Base-by-base conservation (phyloP, 2,329 filamentous ascomycete species). In the Venturia oleaginea region DNA sequence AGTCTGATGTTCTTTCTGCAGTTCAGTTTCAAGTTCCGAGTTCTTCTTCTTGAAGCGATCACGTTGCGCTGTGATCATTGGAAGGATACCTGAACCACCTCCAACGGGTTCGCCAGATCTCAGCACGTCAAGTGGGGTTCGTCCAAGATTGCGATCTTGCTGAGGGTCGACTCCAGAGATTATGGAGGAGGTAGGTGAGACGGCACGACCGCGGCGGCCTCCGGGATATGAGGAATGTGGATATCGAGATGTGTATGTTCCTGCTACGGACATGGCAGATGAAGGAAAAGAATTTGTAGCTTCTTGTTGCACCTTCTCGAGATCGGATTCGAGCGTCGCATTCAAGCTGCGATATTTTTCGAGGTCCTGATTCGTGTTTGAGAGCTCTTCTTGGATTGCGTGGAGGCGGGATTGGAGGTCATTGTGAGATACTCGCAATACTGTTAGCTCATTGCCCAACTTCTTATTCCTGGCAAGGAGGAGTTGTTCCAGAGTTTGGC, bases 21-120 rank as follows among this genome's bases (percentile, higher is more conserved):
- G 81, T 72, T 97, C 93, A 66, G 89, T 85, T 77, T 97, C 94
- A 27, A 99, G 84, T 74, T 99, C 90, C 0, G 86, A 80, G 68
- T 96, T 97, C 72, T 92, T 91, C 80, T 96, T 91, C 81, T 97
- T 97, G 84, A 97, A 99, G 62, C 94, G 91, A 77, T 99, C 94
- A 67, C 94, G 88, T 77, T 99, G 95, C 1, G 95, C 94, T 40
- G 94, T 96, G 62, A 99, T 90, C 95, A 99, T 99, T 40, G 94
- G 95, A 30, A 99, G 80, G 68, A 99, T 97, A 15, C 92, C 91
- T 0, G 90, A 90, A 2, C 91, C 90, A 63, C 90, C 84, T 38
- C 89, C 89, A 64, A 88, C 82, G 10, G 87, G 81, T 67, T 86
- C 84, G 59, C 91, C 89, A 2, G 82, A 83, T 38, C 85, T 82